phyloP scores from a whole-genome alignment of 2,329 filamentous ascomycete species.

The Exophiala phaeomuriformis region DNA sequence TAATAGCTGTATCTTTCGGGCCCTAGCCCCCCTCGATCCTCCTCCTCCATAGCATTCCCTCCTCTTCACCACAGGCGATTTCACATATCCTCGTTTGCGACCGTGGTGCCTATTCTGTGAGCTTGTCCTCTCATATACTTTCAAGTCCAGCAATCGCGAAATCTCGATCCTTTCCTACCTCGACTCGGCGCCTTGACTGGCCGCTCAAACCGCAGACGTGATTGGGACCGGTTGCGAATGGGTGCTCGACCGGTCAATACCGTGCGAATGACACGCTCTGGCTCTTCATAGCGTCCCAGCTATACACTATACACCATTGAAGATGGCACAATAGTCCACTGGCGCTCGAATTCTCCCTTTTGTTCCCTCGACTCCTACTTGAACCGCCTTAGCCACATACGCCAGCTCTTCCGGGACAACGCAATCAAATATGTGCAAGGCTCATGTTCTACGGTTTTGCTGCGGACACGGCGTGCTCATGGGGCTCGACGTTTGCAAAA shows the following conservation, averaged over 20 bases:
- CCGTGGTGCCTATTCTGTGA: slow-evolving; percentile 4
- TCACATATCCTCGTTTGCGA: background rate
- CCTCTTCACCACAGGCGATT: background rate
- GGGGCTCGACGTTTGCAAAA: slow-evolving; percentile 22
- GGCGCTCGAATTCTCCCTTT: slow-evolving; percentile 2
- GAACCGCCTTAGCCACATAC: background rate
- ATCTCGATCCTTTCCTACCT: background rate
- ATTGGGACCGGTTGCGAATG: background rate
- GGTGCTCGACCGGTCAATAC: background rate
- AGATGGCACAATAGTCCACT: slow-evolving; percentile 8
- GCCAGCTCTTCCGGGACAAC: background rate
- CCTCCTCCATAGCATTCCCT: background rate
- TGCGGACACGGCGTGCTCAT: slow-evolving; percentile 26
- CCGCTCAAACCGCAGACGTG: background rate
- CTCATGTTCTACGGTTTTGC: slow-evolving; percentile 26
- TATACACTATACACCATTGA: slow-evolving; percentile 2
- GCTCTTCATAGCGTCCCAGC: background rate
- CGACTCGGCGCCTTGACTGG: background rate
- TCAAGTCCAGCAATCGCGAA: no score
- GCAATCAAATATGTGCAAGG: slow-evolving; percentile 25
- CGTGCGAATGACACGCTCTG: background rate
- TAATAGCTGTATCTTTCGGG: background rate
- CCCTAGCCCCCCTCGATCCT: background rate
- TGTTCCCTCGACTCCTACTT: background rate
- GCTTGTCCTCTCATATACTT: no score